Evolutionary conservation across 305 asterid species (phyloP).

Genomic region (Caryopteris hybrid): DNA sequence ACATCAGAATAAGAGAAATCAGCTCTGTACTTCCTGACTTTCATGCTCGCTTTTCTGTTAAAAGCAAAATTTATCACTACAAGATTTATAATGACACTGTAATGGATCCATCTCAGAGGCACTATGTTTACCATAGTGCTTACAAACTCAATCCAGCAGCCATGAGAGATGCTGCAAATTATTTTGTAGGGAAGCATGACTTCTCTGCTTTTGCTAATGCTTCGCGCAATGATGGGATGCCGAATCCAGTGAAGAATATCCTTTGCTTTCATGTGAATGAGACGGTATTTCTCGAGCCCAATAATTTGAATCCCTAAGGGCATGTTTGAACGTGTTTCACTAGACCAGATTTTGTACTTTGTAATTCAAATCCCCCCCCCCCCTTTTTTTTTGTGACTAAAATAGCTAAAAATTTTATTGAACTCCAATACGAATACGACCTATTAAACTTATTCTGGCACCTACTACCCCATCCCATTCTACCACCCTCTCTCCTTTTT

Average conservation of each 20-base stretch:
- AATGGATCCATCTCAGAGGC: constrained; percentile 85
- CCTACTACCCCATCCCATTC: too few species aligned
- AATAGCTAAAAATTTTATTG: too few species aligned
- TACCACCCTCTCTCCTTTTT: too few species aligned
- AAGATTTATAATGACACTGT: constrained; percentile 59
- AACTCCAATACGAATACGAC: too few species aligned
- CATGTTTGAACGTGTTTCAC: not conserved
- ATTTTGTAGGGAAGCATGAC: constrained; percentile 74
- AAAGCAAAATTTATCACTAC: constrained; percentile 72
- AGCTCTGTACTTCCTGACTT: constrained; percentile 68
- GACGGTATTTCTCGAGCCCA: constrained; percentile 41
- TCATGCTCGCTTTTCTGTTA: constrained; percentile 88
- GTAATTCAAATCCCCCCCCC: too few species aligned
- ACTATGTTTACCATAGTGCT: constrained; percentile 58
- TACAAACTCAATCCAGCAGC: constrained; percentile 58
- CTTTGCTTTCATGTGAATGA: constrained; percentile 62
- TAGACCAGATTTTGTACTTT: too few species aligned
- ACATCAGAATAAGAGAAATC: constrained; percentile 72
- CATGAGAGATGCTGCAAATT: constrained; percentile 73
- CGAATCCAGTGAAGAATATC: constrained; percentile 69
- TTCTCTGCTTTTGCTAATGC: constrained; percentile 83
- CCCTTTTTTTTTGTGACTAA: too few species aligned
- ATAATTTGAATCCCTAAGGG: not conserved
- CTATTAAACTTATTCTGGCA: too few species aligned
- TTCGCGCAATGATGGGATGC: constrained; percentile 60